These are phyloP conservation scores for Wickerhamiella nectarea DNA, from an alignment of 805 yeast species.

Conservation along the genomic window DNA sequence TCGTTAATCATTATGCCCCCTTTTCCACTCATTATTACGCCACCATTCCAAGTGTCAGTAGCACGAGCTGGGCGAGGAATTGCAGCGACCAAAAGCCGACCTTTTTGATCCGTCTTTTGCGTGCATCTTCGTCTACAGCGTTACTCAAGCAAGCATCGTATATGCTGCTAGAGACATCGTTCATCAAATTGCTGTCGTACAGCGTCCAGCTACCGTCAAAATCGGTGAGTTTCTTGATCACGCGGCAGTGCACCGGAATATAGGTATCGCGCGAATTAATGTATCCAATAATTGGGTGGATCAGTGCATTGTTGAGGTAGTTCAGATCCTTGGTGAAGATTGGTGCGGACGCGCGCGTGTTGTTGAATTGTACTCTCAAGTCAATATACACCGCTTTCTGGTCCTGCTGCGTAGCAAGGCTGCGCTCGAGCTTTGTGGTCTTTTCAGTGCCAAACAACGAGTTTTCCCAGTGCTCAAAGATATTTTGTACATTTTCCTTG, in stretches of 20 bases:
- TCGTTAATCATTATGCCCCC: not conserved
- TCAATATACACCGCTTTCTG: slow-evolving; percentile 61
- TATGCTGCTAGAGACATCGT: slow-evolving; percentile 76
- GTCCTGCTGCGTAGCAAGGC: slow-evolving; percentile 22
- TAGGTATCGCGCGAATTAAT: slow-evolving; percentile 82
- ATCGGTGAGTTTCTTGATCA: slow-evolving; percentile 64
- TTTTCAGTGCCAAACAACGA: slow-evolving; percentile 16
- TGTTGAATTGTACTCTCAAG: slow-evolving; percentile 61
- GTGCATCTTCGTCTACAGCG: slow-evolving; percentile 73
- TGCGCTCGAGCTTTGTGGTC: slow-evolving; percentile 24
- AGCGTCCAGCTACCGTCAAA: slow-evolving; percentile 96
- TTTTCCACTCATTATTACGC: slow-evolving; percentile 29
- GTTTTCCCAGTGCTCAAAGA: slow-evolving; percentile 31
- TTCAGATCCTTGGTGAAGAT: slow-evolving; percentile 74
- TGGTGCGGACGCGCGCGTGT: slow-evolving; percentile 83
- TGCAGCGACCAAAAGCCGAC: slow-evolving; percentile 92
- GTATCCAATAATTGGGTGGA: slow-evolving; percentile 90
- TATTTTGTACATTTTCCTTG: slow-evolving; percentile 26
- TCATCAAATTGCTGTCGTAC: slow-evolving; percentile 82
- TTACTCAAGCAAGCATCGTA: slow-evolving; percentile 83
- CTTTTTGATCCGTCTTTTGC: slow-evolving; percentile 57
- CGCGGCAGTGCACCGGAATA: slow-evolving; percentile 73
- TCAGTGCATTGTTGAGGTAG: slow-evolving; percentile 82
- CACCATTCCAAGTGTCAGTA: slow-evolving; percentile 70
- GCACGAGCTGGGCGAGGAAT: slow-evolving; percentile 60